phyloP scores from a whole-genome alignment of 2,329 filamentous ascomycete genomes.

The Lasiodiplodia gonubiensis region DNA sequence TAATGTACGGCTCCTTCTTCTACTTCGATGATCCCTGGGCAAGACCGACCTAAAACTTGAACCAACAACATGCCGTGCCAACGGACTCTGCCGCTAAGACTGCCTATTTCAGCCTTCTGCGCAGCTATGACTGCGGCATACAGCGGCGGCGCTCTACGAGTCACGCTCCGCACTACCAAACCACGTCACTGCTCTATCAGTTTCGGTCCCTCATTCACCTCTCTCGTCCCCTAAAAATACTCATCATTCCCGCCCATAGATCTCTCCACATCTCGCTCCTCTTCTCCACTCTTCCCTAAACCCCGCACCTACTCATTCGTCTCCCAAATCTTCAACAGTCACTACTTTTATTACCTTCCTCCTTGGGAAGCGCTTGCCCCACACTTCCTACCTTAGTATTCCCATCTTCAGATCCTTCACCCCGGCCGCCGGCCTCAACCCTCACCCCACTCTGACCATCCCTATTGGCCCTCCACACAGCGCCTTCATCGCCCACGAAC shows the following conservation, averaged over 20 bases:
- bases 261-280: background rate
- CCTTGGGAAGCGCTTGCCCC: background rate
- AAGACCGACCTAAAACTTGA: background rate
- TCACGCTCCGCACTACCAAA: background rate
- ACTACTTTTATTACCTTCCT: background rate
- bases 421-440: conserved; percentile 40
- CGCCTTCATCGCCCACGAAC: conserved; percentile 76
- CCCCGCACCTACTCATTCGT: background rate
- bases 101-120: conserved; percentile 13
- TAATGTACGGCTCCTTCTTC: background rate
- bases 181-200: background rate
- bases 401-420: background rate
- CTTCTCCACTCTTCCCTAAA: background rate
- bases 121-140: conserved; percentile 1
- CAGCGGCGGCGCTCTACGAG: background rate
- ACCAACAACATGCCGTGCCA: conserved; percentile 2
- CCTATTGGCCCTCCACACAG: conserved; percentile 85
- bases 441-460: conserved; percentile 69
- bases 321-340: background rate
- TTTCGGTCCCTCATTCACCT: background rate
- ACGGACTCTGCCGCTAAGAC: conserved; percentile 4
- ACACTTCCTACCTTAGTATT: background rate
- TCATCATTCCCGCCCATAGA: background rate
- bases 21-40: conserved; percentile 14
- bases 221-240: conserved; percentile 18